A percentile compares a stretch with the other conserved stretches of the same genome.
phyloP scores from a whole-genome alignment of 352 stramenopile genomes.

The Globisporangium abappressorium region DNA sequence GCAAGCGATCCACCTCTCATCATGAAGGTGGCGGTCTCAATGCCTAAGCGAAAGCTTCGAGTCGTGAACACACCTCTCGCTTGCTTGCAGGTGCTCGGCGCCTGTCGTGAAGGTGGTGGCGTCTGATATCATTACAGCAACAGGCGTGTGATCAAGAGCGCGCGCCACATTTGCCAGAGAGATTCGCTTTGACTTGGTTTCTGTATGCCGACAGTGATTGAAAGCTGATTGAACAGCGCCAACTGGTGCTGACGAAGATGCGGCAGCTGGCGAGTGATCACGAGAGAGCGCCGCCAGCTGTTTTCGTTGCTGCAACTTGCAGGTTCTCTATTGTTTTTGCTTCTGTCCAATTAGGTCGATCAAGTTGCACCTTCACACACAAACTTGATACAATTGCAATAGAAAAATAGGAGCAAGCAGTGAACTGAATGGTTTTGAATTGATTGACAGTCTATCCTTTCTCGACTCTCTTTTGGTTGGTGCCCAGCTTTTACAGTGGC shows the following conservation, averaged over 20 bases:
- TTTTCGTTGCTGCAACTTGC: constrained; percentile 2
- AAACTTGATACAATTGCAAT: not conserved
- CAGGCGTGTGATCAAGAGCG: not conserved
- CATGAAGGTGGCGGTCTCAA: not conserved
- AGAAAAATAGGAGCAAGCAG: too few species aligned
- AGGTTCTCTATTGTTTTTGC: not conserved
- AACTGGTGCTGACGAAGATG: constrained; percentile 4
- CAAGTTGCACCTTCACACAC: not conserved
- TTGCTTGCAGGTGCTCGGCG: not conserved
- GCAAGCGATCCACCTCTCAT: not conserved
- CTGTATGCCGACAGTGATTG: not conserved
- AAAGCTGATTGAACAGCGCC: not conserved
- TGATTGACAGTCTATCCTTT: not conserved
- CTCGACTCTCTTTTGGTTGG: not conserved
- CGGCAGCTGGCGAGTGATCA: not conserved
- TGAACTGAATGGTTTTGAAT: constrained; percentile 10
- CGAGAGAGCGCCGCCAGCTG: not conserved
- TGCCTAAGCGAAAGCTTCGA: not conserved
- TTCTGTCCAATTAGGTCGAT: too few species aligned
- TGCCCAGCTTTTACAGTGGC: constrained; percentile 1
- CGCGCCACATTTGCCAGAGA: not conserved
- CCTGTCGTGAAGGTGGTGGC: not conserved
- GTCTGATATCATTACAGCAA: not conserved
- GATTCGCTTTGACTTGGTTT: not conserved
- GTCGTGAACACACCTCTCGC: not conserved